These are phyloP conservation scores for Hypoxylon fuscum DNA, from an alignment of 495 filamentous ascomycete species.

Conservation along the genomic window DNA sequence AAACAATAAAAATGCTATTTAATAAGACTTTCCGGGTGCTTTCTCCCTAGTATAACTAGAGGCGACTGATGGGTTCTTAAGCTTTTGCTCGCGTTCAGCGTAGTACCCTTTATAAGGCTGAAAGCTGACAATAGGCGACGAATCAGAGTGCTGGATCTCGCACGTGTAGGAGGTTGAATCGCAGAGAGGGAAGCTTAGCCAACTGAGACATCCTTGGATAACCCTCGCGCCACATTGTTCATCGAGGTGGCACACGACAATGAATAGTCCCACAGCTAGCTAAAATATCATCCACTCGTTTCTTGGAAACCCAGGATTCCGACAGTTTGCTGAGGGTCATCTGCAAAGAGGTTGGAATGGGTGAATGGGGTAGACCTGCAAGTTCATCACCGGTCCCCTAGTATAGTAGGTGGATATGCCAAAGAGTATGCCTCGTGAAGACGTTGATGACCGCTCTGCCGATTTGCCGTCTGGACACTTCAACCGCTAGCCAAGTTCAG, in stretches of 20 bases:
- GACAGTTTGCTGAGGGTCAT: conserved; percentile 28
- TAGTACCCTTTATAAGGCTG: conserved; percentile 28
- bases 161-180: conserved; percentile 43
- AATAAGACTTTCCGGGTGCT: neutral
- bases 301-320: neutral
- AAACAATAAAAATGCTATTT: conserved; percentile 18
- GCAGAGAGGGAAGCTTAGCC: conserved; percentile 29
- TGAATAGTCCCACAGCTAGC: conserved; percentile 22
- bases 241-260: conserved; percentile 19
- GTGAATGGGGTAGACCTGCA: conserved; percentile 22
- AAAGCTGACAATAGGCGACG: conserved; percentile 38
- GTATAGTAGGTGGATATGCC: conserved; percentile 8
- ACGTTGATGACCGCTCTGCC: conserved; percentile 5
- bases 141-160: conserved; percentile 41
- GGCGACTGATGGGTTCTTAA: conserved; percentile 28
- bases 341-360: conserved; percentile 11
- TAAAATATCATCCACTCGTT: conserved; percentile 14
- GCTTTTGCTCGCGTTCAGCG: conserved; percentile 8
- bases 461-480: conserved; percentile 14
- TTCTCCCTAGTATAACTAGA: neutral
- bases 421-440: conserved; percentile 8
- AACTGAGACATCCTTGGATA: conserved; percentile 33
- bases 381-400: conserved; percentile 12
- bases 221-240: conserved; percentile 23
- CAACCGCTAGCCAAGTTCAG: conserved; percentile 12